These are phyloP conservation scores for Orbilia ellipsospora DNA, from an alignment of 2,329 filamentous ascomycete species.

Conservation along the genomic window DNA sequence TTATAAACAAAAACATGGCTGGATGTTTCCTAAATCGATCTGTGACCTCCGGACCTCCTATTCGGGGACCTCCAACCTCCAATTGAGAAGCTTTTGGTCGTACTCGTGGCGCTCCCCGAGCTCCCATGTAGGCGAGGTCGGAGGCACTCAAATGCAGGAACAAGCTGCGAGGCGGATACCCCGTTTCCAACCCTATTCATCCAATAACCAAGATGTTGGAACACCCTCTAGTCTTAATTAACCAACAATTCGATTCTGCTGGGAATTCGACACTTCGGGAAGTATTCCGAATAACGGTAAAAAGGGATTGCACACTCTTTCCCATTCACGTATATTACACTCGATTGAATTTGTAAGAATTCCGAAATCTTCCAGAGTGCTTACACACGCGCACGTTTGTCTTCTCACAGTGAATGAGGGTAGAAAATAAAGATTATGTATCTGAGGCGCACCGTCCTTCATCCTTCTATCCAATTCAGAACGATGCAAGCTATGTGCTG, in stretches of 20 bases:
- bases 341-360: no score
- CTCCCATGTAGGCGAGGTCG: not conserved
- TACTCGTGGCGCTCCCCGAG: conserved; percentile 4
- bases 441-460: not conserved
- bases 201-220: conserved; percentile 34
- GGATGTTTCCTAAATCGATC: no score
- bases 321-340: not conserved
- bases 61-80: no score
- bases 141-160: conserved; percentile 37
- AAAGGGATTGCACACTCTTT: not conserved
- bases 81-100: conserved; percentile 19
- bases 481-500: not conserved
- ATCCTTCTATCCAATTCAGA: not conserved
- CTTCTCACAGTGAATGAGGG: no score
- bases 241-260: not conserved
- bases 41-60: no score
- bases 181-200: conserved; percentile 17
- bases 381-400: no score
- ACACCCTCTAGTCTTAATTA: not conserved
- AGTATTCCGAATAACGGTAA: conserved; percentile 10
- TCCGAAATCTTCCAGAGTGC: no score
- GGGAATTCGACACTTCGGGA: not conserved
- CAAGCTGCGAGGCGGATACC: conserved; percentile 5
- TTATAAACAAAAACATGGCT: conserved; percentile 29
- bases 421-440: no score